Evolutionary conservation across 164 flowering plant species (phyloP).

Genomic region (Vitis amurensis): DNA sequence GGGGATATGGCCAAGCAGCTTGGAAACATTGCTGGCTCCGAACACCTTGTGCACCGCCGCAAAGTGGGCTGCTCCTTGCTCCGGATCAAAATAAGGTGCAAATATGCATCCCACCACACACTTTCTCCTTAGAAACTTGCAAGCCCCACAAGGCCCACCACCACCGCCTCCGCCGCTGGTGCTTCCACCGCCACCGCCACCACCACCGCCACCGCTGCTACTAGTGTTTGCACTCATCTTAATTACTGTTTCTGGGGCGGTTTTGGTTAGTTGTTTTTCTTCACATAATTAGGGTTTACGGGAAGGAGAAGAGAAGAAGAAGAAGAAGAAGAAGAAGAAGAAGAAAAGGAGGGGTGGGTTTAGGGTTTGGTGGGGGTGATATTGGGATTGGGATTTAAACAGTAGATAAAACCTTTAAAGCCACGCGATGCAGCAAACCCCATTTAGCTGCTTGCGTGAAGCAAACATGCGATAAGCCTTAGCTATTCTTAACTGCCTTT

Average conservation of each 20-base stretch:
- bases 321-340: slow-evolving; percentile 1
- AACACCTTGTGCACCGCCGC: slow-evolving; percentile 97
- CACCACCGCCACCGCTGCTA: slow-evolving; percentile 23
- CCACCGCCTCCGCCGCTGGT: slow-evolving; percentile 38
- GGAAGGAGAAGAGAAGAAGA: neutral
- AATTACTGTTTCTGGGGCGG: neutral
- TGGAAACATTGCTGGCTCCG: slow-evolving; percentile 94
- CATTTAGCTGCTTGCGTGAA: slow-evolving; percentile 92
- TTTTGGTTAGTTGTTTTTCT: neutral
- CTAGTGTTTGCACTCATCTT: slow-evolving; percentile 45
- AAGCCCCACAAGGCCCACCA: slow-evolving; percentile 93
- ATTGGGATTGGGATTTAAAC: slow-evolving; percentile 9
- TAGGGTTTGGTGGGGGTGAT: slow-evolving; percentile 24
- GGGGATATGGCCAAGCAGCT: slow-evolving; percentile 77
- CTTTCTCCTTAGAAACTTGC: slow-evolving; percentile 89
- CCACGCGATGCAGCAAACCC: slow-evolving; percentile 66
- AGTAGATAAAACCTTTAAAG: slow-evolving; percentile 58
- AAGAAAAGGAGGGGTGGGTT: neutral
- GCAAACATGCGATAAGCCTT: slow-evolving; percentile 77
- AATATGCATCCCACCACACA: slow-evolving; percentile 87
- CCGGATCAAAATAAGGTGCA: slow-evolving; percentile 93
- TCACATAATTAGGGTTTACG: slow-evolving; percentile 24
- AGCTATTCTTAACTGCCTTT: slow-evolving; percentile 27
- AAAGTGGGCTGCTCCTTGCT: slow-evolving; percentile 90
- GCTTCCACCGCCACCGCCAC: slow-evolving; percentile 24